Percentiles rank a stretch among this genome's conserved stretches.
These are phyloP conservation scores for Nicotiana benthamiana DNA, from an alignment of 257 asterid species.

Conservation along the genomic window DNA sequence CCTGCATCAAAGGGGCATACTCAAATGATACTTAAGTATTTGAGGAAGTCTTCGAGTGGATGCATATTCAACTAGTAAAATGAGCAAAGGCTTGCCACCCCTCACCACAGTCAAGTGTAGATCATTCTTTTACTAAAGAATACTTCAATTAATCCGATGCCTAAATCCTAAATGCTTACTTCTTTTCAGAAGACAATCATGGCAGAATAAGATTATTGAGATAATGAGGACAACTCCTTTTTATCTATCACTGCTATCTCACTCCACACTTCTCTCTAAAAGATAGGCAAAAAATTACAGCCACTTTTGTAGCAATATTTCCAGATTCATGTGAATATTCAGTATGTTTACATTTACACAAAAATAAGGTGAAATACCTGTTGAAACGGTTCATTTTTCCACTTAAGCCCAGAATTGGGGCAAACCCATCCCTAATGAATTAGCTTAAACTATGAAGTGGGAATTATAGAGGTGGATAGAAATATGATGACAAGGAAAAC, in stretches of 20 bases:
- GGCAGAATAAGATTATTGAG: too few species aligned
- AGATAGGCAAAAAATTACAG: not conserved
- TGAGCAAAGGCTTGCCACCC: too few species aligned
- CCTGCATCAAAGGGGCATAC: too few species aligned
- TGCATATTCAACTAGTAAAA: too few species aligned
- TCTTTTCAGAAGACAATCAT: too few species aligned
- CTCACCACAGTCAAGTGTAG: too few species aligned
- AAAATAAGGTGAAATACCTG: not conserved
- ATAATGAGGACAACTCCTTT: too few species aligned
- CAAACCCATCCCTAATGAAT: conserved; percentile 1
- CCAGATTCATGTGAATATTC: not conserved
- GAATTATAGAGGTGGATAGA: conserved; percentile 67
- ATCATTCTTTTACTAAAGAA: too few species aligned
- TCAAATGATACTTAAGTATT: too few species aligned
- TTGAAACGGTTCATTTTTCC: not conserved
- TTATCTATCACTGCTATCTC: not conserved
- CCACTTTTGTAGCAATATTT: not conserved
- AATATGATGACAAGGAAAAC: conserved; percentile 73
- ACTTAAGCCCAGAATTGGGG: not conserved
- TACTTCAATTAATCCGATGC: too few species aligned
- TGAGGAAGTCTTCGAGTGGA: too few species aligned
- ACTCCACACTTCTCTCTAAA: not conserved
- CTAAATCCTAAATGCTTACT: too few species aligned
- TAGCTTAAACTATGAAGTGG: conserved; percentile 27
- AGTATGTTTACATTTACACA: not conserved